phyloP scores from a whole-genome alignment of 305 asterid species.

The Solanum hybrid region DNA sequence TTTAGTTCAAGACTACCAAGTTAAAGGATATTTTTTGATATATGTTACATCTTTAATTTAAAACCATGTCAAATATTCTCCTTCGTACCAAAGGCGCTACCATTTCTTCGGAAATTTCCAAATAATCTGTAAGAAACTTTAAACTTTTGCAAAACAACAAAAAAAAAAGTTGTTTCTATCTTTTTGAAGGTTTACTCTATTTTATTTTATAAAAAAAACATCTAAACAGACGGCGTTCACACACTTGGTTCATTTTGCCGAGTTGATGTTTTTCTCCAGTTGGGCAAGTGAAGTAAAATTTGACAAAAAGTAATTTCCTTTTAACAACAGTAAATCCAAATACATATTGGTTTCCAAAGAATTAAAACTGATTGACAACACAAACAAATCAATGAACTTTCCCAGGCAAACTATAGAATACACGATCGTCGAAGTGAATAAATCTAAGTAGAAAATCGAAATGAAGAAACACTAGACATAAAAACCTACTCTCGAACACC shows the following conservation, averaged over 20 bases:
- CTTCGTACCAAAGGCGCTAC: neutral
- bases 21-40: too few species aligned
- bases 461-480: neutral
- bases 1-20: rapidly evolving
- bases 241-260: neutral
- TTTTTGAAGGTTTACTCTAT: neutral
- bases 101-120: neutral
- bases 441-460: neutral
- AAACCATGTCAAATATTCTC: neutral
- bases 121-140: neutral
- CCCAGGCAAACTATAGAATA: neutral
- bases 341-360: neutral
- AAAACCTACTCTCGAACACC: neutral
- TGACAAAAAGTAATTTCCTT: neutral
- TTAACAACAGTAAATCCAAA: neutral
- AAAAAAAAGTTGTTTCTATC: neutral
- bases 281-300: neutral
- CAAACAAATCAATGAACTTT: neutral
- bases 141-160: neutral
- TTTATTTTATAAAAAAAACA: neutral
- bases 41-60: neutral
- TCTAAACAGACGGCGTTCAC: neutral
- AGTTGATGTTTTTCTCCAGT: neutral
- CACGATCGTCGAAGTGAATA: neutral
- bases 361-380: neutral